Evolutionary conservation across 23 red algal genomes (phyloP).

Genomic region (Gracilaria domingensis): DNA sequence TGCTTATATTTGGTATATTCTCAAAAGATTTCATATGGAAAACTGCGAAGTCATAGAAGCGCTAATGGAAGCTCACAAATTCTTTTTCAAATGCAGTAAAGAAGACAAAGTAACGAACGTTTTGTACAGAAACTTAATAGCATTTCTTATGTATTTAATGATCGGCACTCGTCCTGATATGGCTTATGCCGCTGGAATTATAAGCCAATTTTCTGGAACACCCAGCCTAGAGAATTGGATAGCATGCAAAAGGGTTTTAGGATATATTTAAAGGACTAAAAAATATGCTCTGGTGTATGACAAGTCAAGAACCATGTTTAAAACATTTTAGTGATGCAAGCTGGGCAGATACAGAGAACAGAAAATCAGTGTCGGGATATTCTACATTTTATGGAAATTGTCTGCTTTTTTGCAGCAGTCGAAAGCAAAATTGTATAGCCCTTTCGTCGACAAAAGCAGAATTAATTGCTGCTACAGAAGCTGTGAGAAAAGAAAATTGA

Average conservation of each 20-base stretch:
- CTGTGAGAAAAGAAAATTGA: slow-evolving; percentile 1
- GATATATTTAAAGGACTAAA: neutral
- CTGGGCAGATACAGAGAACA: neutral
- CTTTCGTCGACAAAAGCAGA: neutral
- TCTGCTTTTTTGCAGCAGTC: neutral
- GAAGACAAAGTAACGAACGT: neutral
- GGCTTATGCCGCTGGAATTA: neutral
- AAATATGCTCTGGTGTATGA: neutral
- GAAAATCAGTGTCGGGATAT: slow-evolving; percentile 13
- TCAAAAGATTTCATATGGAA: slow-evolving; percentile 9
- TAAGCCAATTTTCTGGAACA: neutral
- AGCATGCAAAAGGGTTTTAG: slow-evolving; percentile 5
- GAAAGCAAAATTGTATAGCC: neutral
- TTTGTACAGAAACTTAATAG: neutral
- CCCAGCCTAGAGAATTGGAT: neutral
- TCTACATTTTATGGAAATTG: neutral
- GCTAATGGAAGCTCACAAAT: neutral
- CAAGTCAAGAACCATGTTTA: neutral
- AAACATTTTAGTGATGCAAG: neutral
- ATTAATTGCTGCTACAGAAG: slow-evolving; percentile 37
- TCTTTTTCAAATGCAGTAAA: neutral
- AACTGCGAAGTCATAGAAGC: neutral
- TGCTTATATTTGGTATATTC: neutral
- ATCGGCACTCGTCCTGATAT: slow-evolving; percentile 3
- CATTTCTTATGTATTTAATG: slow-evolving; percentile 8